phyloP scores from a whole-genome alignment of 2,329 filamentous ascomycete species.

The Teratosphaeria gauchensis region DNA sequence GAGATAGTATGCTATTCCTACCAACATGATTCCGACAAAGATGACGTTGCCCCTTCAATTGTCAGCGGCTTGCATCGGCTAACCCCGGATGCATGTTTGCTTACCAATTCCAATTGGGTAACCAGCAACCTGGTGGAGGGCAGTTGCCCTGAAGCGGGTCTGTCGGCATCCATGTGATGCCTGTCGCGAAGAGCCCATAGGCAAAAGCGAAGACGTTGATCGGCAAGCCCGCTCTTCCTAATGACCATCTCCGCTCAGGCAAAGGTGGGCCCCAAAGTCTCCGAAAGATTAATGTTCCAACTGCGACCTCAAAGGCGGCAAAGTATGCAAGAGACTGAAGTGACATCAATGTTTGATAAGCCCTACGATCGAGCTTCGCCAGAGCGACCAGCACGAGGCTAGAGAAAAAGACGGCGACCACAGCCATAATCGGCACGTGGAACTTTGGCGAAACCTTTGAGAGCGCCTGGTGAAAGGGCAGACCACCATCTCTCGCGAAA shows the following conservation, averaged over 20 bases:
- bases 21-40: constrained; percentile 5
- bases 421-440: not conserved
- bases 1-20: constrained; percentile 9
- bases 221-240: constrained; percentile 27
- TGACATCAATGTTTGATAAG: not conserved
- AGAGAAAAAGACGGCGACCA: not conserved
- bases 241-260: constrained; percentile 27
- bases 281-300: not conserved
- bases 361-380: not conserved
- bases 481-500: constrained; percentile 28
- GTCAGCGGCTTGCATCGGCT: not conserved
- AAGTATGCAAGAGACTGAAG: not conserved
- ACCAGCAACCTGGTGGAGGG: not conserved
- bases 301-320: not conserved
- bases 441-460: not conserved
- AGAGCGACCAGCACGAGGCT: not conserved
- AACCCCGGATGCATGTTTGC: not conserved
- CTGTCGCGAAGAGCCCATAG: not conserved
- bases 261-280: constrained; percentile 14
- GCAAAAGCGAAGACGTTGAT: constrained; percentile 20
- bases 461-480: constrained; percentile 4
- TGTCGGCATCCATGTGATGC: not conserved
- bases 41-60: constrained; percentile 1
- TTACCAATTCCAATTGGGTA: not conserved
- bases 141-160: not conserved